These are phyloP conservation scores for Phytophthora fragariaefolia DNA, from an alignment of 352 stramenopile species.

Conservation along the genomic window DNA sequence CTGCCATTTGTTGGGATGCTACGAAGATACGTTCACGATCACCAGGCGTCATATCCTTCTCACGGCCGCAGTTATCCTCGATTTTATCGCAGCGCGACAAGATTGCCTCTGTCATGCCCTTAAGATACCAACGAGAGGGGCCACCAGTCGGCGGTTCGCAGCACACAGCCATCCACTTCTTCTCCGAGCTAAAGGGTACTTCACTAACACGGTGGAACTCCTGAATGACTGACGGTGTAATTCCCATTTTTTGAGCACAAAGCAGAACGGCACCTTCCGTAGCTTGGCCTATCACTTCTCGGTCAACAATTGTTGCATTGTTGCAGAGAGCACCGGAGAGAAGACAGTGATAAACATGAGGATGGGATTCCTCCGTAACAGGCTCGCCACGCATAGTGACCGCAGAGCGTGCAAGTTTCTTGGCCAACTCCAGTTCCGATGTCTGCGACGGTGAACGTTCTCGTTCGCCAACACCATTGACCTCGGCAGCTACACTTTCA, in stretches of 20 bases:
- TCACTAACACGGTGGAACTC: constrained; percentile 87
- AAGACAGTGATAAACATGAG: constrained; percentile 80
- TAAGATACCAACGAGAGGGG: constrained; percentile 73
- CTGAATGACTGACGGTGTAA: constrained; percentile 43
- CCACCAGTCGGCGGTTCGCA: constrained; percentile 56
- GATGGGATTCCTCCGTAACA: constrained; percentile 66
- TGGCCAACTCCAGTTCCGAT: constrained; percentile 8
- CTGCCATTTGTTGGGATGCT: constrained; percentile 72
- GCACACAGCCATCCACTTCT: constrained; percentile 97
- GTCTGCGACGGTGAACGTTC: constrained; percentile 17
- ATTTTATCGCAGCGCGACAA: constrained; percentile 76
- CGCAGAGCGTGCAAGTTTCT: constrained; percentile 26
- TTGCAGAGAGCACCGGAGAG: constrained; percentile 80
- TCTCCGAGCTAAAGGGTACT: constrained; percentile 96
- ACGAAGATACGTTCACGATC: constrained; percentile 74
- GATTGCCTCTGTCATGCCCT: constrained; percentile 87
- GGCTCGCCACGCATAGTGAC: constrained; percentile 69
- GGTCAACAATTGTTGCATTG: constrained; percentile 70
- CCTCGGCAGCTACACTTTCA: constrained; percentile 72
- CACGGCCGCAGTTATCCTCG: constrained; percentile 73
- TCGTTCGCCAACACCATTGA: constrained; percentile 62
- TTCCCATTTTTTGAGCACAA: constrained; percentile 72
- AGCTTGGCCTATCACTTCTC: constrained; percentile 82
- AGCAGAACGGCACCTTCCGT: constrained; percentile 80
- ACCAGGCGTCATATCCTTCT: constrained; percentile 64